Base-by-base conservation (phyloP, 1,284 basidiomycete genomes). In the Sporisorium scitamineum region DNA sequence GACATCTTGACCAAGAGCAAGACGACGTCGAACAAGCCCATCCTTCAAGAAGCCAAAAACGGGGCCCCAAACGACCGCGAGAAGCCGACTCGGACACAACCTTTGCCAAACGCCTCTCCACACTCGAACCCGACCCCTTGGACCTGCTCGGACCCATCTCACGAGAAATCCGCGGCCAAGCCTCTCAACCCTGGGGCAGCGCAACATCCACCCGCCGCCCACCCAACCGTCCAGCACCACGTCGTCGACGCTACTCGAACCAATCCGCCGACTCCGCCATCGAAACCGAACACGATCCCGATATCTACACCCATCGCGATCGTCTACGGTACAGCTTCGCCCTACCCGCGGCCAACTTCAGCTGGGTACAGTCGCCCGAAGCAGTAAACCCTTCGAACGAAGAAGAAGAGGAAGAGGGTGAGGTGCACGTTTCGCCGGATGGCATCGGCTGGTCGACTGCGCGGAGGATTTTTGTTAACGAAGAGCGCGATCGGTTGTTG, bases 151-250 rank as follows among this genome's bases (percentile, higher is more conserved):
- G 73, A 8, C 64, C 64, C 1, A 32, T 76, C 0, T 71, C 73
- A 5, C 61, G 73, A 26, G 73, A 76, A 50, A 71, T 76, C 16
- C 60, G 73, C 5, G 73, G 73, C 13, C 73, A 76, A 22, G 64
- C 64, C 2, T 24, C 50, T 1, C 48, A 32, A n/a, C 32, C 54
- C 6, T 76, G 73, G 73, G 73, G 68, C 11, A 68, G 68, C 1
- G 45, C 29, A 20, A 66, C 44, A n/a, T n/a, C n/a, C 9, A 13
- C 14, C 16, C 32, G 39, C 37, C 32, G 14, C 34, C 34, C 34
- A 13, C 34, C 13, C 26, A n/a, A 26, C 14, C 47, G 50, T n/a
- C 50, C 37, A n/a, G n/a, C 39, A 18, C 18, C 16, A 10, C 34
- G 56, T 6, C 54, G 62, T n/a, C 50, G 63, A 7, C 34, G 32